phyloP scores from a whole-genome alignment of 2,329 filamentous ascomycete genomes.

The Aspergillus aculeatus region DNA sequence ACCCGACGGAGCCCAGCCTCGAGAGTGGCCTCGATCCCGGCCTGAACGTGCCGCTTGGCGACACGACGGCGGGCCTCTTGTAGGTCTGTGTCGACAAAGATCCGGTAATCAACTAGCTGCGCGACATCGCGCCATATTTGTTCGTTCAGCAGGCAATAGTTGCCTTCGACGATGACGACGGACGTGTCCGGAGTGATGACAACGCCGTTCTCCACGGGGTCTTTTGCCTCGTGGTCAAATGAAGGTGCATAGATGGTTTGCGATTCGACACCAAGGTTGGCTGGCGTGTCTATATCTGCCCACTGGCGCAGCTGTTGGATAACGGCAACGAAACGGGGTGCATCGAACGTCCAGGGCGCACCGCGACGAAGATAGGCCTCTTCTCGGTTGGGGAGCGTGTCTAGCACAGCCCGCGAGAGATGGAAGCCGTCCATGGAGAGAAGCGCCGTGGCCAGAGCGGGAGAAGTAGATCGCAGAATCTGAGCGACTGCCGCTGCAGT shows the following conservation, averaged over 20 bases:
- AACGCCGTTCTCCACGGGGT: slow-evolving; percentile 32
- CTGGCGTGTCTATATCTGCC: not conserved
- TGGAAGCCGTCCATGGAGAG: slow-evolving; percentile 44
- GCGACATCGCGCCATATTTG: slow-evolving; percentile 11
- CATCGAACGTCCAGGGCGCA: slow-evolving; percentile 41
- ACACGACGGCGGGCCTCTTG: slow-evolving; percentile 38
- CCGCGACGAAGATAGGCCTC: slow-evolving; percentile 39
- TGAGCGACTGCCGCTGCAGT: no score
- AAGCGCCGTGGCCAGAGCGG: slow-evolving; percentile 4
- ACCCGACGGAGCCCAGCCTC: slow-evolving; percentile 37
- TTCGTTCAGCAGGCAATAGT: slow-evolving; percentile 27
- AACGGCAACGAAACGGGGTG: slow-evolving; percentile 22
- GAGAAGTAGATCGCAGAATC: no score
- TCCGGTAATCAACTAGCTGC: slow-evolving; percentile 44
- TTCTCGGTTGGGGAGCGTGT: slow-evolving; percentile 31
- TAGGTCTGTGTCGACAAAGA: slow-evolving; percentile 44
- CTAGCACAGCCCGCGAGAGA: slow-evolving; percentile 27
- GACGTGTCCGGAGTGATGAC: slow-evolving; percentile 23
- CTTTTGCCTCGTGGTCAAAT: slow-evolving; percentile 39
- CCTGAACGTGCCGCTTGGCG: slow-evolving; percentile 40
- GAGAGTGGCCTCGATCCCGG: slow-evolving; percentile 43
- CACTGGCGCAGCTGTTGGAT: slow-evolving; percentile 22
- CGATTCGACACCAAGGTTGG: not conserved
- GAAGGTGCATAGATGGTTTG: slow-evolving; percentile 29
- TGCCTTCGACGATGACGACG: slow-evolving; percentile 27